phyloP scores from a whole-genome alignment of 345 rosid genomes.

The Brassica nigra region DNA sequence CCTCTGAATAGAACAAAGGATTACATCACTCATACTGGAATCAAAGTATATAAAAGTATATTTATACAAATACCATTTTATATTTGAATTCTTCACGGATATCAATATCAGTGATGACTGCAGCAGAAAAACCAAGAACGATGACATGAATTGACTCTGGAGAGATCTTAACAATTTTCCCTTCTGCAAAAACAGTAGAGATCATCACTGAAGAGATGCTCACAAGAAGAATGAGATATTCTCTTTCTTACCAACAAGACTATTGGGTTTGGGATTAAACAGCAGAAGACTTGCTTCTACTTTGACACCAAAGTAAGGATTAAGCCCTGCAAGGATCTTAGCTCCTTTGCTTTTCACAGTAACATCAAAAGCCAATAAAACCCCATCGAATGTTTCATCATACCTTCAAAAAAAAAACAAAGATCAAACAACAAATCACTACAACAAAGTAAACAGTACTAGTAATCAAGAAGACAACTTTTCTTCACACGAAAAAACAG shows the following conservation, averaged over 20 bases:
- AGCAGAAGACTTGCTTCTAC: slow-evolving; percentile 60
- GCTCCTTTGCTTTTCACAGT: slow-evolving; percentile 50
- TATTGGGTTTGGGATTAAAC: slow-evolving; percentile 74
- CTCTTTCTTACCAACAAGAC: slow-evolving; percentile 59
- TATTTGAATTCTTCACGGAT: slow-evolving; percentile 72
- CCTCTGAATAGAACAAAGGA: slow-evolving; percentile 42
- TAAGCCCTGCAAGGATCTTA: slow-evolving; percentile 64
- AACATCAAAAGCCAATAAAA: slow-evolving; percentile 69
- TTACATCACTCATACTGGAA: neutral
- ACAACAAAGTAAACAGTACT: neutral
- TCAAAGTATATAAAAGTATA: neutral
- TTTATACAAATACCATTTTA: slow-evolving; percentile 44
- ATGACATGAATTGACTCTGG: slow-evolving; percentile 70
- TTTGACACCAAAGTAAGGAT: slow-evolving; percentile 65
- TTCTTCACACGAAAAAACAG: neutral
- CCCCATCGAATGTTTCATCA: slow-evolving; percentile 68
- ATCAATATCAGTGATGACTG: slow-evolving; percentile 59
- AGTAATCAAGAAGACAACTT: neutral
- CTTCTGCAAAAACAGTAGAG: slow-evolving; percentile 52
- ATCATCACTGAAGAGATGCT: neutral
- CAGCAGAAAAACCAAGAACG: slow-evolving; percentile 88
- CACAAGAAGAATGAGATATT: neutral
- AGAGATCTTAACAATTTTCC: slow-evolving; percentile 67
- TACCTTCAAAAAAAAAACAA: slow-evolving; percentile 47
- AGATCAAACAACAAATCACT: neutral